Evolutionary conservation across 495 filamentous ascomycete species (phyloP), one percentile per base, ranked within the genome.

Genomic region (Neurospora intermedia): DNA sequence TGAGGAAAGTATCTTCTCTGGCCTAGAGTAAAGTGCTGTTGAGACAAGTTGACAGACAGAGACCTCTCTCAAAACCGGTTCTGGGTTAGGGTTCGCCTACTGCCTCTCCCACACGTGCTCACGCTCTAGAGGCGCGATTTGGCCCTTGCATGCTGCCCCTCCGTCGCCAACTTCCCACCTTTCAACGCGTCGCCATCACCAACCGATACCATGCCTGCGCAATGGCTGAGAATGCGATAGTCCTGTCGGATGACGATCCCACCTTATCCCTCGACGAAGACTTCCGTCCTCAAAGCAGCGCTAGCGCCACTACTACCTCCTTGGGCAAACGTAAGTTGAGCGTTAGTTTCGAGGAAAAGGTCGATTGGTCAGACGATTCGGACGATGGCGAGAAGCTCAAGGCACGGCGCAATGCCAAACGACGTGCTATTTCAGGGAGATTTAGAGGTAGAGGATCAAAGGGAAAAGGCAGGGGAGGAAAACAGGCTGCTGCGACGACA

Each of bases 281-380:
- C 16, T 27, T 16, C 27, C 54, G 54, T 5, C 54, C 38, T 38
- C 39, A 43, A 20, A 69, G 39, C 38, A 69, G 18, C 48, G 8
- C 31, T 18, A 39, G 16, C 13, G 35, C 16, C 2, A 46, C 35
- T 11, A n/a, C 23, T 16, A 41, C 16, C 35, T 15, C 35, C 5
- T 71, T 62, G 6, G 42, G 73, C 11, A 81, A 81, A 66, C 77
- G 80, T 43, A 83, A 82, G 66, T 66, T 72, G 0, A 73, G 70
- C 4, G 41, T 54, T 42, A 77, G 78, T 4, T 70, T 79, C 15
- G 74, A 80, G 39, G 80, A 81, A 43, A 84, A 81, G 69, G 76
- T 84, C 39, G 72, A 74, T 10, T 86, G 83, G 82, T 83, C 82
- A 23, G 82, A 82, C 39, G 80, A 80, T 35, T 71, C 70, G 6